Percentiles rank a stretch among this genome's conserved stretches.
These are phyloP conservation scores for Neurospora intermedia DNA, from an alignment of 495 filamentous ascomycete species.

Conservation along the genomic window DNA sequence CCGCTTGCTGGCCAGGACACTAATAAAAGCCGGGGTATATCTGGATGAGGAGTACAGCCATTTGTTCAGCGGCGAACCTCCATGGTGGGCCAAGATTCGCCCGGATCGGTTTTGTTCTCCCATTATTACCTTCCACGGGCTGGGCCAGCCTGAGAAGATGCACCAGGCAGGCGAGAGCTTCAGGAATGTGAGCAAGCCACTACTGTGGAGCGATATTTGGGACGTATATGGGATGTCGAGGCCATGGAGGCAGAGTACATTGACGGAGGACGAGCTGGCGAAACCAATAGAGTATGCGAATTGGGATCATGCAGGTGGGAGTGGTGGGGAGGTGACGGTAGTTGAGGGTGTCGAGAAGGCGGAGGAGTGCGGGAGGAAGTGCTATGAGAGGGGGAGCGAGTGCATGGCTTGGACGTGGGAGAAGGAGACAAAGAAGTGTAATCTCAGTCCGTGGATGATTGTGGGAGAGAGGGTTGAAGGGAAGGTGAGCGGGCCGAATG, in stretches of 20 bases:
- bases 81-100: slow-evolving; percentile 29
- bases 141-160: slow-evolving; percentile 25
- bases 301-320: slow-evolving; percentile 26
- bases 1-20: slow-evolving; percentile 28
- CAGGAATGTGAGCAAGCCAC: slow-evolving; percentile 18
- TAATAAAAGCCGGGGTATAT: slow-evolving; percentile 30
- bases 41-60: slow-evolving; percentile 33
- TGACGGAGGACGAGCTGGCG: slow-evolving; percentile 13
- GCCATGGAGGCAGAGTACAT: slow-evolving; percentile 22
- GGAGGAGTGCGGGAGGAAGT: slow-evolving; percentile 5
- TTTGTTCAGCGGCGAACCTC: slow-evolving; percentile 37
- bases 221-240: slow-evolving; percentile 24
- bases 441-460: slow-evolving; percentile 33
- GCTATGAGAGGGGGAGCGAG: background rate
- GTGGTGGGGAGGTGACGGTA: slow-evolving; percentile 21
- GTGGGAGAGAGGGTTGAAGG: slow-evolving; percentile 22
- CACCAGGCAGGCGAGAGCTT: slow-evolving; percentile 25
- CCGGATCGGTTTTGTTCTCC: slow-evolving; percentile 31
- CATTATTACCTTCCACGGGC: slow-evolving; percentile 30
- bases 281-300: slow-evolving; percentile 19
- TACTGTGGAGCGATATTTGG: slow-evolving; percentile 31
- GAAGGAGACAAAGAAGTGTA: slow-evolving; percentile 15
- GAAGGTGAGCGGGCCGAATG: slow-evolving; percentile 11
- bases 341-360: slow-evolving; percentile 15
- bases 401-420: slow-evolving; percentile 40